Evolutionary conservation across 805 yeast genomes (phyloP).

Genomic region (Cyberlindnera sargentensis): DNA sequence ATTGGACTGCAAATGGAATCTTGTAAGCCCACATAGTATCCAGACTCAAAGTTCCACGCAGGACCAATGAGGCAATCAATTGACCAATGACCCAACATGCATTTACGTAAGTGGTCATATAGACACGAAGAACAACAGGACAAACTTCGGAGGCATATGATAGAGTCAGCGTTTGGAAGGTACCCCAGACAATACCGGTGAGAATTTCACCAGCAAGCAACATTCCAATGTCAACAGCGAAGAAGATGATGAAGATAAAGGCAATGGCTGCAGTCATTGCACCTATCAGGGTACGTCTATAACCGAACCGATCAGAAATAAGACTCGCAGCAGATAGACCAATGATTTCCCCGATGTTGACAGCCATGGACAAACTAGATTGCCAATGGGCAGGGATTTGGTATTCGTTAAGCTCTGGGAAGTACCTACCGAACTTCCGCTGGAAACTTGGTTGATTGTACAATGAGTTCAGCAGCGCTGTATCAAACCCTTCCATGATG

Average conservation of each 20-base stretch:
- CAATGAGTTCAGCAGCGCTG: slow-evolving; percentile 28
- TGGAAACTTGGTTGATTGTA: slow-evolving; percentile 33
- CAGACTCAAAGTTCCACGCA: slow-evolving; percentile 17
- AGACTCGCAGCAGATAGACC: slow-evolving; percentile 17
- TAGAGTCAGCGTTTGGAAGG: slow-evolving; percentile 32
- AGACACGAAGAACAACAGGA: slow-evolving; percentile 35
- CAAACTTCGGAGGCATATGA: slow-evolving; percentile 38
- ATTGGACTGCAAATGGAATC: slow-evolving; percentile 29
- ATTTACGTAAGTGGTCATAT: slow-evolving; percentile 34
- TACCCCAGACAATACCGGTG: slow-evolving; percentile 38
- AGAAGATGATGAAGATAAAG: slow-evolving; percentile 35
- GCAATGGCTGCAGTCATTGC: slow-evolving; percentile 25
- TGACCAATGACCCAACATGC: slow-evolving; percentile 37
- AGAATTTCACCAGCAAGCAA: slow-evolving; percentile 36
- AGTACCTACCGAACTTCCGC: slow-evolving; percentile 29
- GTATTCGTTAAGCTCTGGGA: slow-evolving; percentile 12
- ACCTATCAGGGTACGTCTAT: slow-evolving; percentile 28
- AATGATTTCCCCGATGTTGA: slow-evolving; percentile 25
- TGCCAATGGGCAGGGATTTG: slow-evolving; percentile 34
- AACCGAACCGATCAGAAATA: slow-evolving; percentile 29
- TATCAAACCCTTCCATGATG: slow-evolving; percentile 37
- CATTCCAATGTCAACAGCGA: slow-evolving; percentile 29
- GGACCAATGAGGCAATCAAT: slow-evolving; percentile 28
- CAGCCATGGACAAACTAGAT: slow-evolving; percentile 31
- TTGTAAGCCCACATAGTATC: slow-evolving; percentile 24